phyloP scores from a whole-genome alignment of 805 yeast genomes.

The Saccharomycopsis fermentans region DNA sequence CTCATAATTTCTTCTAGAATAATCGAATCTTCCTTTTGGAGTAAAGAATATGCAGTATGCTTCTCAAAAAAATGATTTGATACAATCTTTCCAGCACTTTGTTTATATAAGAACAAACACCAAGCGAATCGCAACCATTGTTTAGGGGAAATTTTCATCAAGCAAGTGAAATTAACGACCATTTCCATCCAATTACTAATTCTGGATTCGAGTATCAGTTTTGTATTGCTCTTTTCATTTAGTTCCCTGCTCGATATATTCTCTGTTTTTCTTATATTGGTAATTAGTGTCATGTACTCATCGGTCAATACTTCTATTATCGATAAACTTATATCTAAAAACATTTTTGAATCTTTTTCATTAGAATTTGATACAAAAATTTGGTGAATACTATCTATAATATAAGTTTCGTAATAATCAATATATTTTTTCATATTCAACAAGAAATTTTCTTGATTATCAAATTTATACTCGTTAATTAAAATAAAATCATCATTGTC shows the following conservation, averaged over 20 bases:
- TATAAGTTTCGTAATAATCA: slow-evolving; percentile 11
- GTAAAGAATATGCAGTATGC: background rate
- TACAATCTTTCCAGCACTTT: slow-evolving; percentile 20
- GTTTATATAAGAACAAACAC: slow-evolving; percentile 37
- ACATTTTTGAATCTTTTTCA: background rate
- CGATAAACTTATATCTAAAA: slow-evolving; percentile 26
- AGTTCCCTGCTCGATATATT: slow-evolving; percentile 1
- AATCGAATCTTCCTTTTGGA: slow-evolving; percentile 5
- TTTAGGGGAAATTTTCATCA: background rate
- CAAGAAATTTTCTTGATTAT: slow-evolving; percentile 1
- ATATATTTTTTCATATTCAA: slow-evolving; percentile 12
- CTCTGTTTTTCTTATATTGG: slow-evolving; percentile 20
- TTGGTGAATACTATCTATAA: background rate
- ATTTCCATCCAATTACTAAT: slow-evolving; percentile 38
- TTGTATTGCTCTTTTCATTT: background rate
- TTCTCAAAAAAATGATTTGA: background rate
- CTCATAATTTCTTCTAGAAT: background rate
- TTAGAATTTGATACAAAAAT: background rate
- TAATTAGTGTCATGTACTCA: slow-evolving; percentile 27
- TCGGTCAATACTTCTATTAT: slow-evolving; percentile 38
- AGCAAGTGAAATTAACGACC: background rate
- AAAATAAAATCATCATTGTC: background rate
- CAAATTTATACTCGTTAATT: slow-evolving; percentile 4
- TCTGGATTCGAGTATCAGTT: slow-evolving; percentile 30
- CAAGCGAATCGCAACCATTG: slow-evolving; percentile 34